These are phyloP conservation scores for Beverwykella pulmonaria DNA, from an alignment of 495 filamentous ascomycete species.

Conservation along the genomic window DNA sequence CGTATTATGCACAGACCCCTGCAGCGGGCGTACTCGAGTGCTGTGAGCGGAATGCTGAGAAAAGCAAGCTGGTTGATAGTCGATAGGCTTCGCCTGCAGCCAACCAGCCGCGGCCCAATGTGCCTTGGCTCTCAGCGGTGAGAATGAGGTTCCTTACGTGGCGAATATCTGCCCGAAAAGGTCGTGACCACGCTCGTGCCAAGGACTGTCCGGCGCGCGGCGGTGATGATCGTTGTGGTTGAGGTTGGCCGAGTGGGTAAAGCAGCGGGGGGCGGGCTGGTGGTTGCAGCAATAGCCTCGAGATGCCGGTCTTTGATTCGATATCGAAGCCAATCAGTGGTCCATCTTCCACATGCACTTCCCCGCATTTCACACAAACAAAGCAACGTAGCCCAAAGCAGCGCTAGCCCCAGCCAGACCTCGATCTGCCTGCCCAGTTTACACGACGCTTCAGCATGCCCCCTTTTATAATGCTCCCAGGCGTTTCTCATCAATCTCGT, in stretches of 20 bases:
- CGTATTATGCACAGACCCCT: constrained; percentile 2
- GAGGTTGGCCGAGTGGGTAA: not conserved
- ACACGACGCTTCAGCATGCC: not conserved
- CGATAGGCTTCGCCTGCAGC: not conserved
- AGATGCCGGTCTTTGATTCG: not conserved
- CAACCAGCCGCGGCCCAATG: not conserved
- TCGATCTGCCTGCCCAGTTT: constrained; percentile 13
- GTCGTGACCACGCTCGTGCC: not conserved
- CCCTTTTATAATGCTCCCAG: constrained; percentile 2
- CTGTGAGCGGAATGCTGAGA: not conserved
- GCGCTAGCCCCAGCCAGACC: constrained; percentile 1
- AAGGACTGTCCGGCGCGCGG: not conserved
- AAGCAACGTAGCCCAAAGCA: constrained; percentile 1
- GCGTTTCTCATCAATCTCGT: constrained; percentile 1
- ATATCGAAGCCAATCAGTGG: not conserved
- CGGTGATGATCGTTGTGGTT: constrained; percentile 4
- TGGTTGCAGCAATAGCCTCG: not conserved
- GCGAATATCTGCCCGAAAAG: not conserved
- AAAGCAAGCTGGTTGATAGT: not conserved
- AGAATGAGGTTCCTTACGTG: not conserved
- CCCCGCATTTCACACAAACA: no score
- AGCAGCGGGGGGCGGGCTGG: not conserved
- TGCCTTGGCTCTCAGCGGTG: not conserved
- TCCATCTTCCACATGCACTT: not conserved
- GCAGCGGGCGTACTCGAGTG: not conserved